Percentiles rank a stretch among this genome's conserved stretches.
phyloP scores from a whole-genome alignment of 2,329 filamentous ascomycete species.

The Penicillium janthinellum region DNA sequence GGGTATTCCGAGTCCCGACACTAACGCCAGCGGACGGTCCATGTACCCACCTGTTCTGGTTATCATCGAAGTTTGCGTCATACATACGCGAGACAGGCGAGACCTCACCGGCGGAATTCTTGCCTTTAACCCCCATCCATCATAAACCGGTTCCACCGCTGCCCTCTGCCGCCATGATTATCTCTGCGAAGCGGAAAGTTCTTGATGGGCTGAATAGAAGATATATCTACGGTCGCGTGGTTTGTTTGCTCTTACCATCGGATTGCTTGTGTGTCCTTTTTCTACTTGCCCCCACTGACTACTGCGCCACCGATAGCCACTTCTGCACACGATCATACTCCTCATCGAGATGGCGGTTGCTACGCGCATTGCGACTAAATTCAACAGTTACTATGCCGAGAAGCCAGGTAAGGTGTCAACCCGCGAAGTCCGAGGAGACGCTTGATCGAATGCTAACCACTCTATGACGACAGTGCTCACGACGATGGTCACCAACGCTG shows the following conservation, averaged over 20 bases:
- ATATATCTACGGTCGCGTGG: conserved; percentile 51
- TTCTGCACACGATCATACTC: conserved; percentile 82
- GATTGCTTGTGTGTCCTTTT: background rate
- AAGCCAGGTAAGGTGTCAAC: conserved; percentile 68
- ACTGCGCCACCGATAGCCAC: conserved; percentile 61
- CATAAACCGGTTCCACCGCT: conserved; percentile 22
- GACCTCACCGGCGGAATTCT: conserved; percentile 27
- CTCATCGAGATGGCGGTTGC: conserved; percentile 86
- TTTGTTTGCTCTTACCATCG: conserved; percentile 28
- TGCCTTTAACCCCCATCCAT: conserved; percentile 27
- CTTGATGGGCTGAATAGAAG: conserved; percentile 49
- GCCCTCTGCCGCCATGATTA: conserved; percentile 42
- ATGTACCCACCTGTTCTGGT: conserved; percentile 10
- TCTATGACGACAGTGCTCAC: conserved; percentile 69
- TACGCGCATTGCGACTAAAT: conserved; percentile 78
- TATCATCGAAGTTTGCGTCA: conserved; percentile 39
- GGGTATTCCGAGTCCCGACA: background rate
- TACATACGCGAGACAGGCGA: conserved; percentile 34
- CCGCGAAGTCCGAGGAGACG: background rate
- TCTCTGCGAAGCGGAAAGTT: conserved; percentile 43
- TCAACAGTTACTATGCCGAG: conserved; percentile 91
- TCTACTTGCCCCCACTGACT: conserved; percentile 11
- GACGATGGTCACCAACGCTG: conserved; percentile 98
- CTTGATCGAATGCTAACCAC: conserved; percentile 21
- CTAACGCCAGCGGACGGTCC: background rate